Evolutionary conservation across 1,284 basidiomycete genomes (phyloP).

Genomic region (Dichomitus squalens): DNA sequence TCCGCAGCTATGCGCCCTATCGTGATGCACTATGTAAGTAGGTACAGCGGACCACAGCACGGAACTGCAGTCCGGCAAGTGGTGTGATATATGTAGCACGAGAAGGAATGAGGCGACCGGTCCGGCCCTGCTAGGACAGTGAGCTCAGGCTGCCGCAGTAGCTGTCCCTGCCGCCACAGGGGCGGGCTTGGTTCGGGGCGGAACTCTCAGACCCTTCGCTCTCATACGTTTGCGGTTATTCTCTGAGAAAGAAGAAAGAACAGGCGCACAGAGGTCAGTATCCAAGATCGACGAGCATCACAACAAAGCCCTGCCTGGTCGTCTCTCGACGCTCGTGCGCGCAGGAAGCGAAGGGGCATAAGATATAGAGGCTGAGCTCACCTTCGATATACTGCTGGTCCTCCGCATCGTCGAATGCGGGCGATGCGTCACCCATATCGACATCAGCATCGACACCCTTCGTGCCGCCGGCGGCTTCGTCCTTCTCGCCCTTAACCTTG

Average conservation of each 20-base stretch:
- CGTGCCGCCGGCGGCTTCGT: slow-evolving; percentile 31
- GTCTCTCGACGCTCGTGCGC: not conserved
- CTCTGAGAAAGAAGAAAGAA: slow-evolving; percentile 43
- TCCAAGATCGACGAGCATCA: not conserved
- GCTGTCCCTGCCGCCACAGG: slow-evolving; percentile 18
- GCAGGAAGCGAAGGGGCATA: too few relatives aligned
- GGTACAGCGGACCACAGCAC: too few relatives aligned
- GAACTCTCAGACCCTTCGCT: slow-evolving; percentile 70
- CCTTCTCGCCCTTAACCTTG: slow-evolving; percentile 48
- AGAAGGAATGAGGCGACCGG: not conserved
- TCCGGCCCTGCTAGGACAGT: not conserved
- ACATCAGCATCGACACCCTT: slow-evolving; percentile 34
- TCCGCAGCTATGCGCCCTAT: too few relatives aligned
- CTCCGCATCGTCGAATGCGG: slow-evolving; percentile 70
- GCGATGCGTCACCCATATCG: slow-evolving; percentile 15
- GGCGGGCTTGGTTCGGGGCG: slow-evolving; percentile 42
- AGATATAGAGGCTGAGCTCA: slow-evolving; percentile 40
- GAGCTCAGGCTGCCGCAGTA: slow-evolving; percentile 25
- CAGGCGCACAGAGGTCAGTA: slow-evolving; percentile 6
- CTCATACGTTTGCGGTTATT: slow-evolving; percentile 73
- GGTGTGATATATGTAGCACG: not conserved
- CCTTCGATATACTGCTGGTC: slow-evolving; percentile 71
- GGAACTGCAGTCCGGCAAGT: too few relatives aligned
- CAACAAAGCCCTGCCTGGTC: not conserved
- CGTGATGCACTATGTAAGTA: too few relatives aligned